Percentiles rank a stretch among this genome's conserved stretches.
phyloP scores from a whole-genome alignment of 2,329 filamentous ascomycete genomes.

The Xylariaceae sp. region DNA sequence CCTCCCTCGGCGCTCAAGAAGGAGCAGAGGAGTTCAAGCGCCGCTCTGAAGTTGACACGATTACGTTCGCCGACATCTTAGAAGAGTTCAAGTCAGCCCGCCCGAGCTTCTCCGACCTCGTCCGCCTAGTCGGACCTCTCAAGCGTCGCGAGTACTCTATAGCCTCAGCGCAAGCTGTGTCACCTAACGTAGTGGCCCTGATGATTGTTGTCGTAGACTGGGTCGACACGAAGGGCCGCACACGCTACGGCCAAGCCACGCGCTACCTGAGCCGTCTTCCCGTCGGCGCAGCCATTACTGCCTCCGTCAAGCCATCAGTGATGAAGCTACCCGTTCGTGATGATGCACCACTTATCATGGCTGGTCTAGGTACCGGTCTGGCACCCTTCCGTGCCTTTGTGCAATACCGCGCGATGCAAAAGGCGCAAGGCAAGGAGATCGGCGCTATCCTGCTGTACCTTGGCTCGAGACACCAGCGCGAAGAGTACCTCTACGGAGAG shows the following conservation, averaged over 20 bases:
- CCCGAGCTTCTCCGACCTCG: slow-evolving; percentile 82
- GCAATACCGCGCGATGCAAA: slow-evolving; percentile 96
- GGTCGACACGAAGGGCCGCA: slow-evolving; percentile 82
- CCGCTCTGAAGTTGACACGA: slow-evolving; percentile 82
- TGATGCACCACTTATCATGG: slow-evolving; percentile 96
- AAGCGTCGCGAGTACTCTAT: slow-evolving; percentile 99
- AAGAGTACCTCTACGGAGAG: slow-evolving; percentile 98
- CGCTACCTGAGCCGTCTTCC: slow-evolving; percentile 77
- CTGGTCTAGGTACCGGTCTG: slow-evolving; percentile 93
- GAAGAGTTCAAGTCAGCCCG: slow-evolving; percentile 87
- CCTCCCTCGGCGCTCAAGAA: slow-evolving; percentile 70
- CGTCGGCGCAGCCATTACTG: slow-evolving; percentile 75
- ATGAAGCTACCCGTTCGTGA: slow-evolving; percentile 94
- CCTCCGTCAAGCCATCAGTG: slow-evolving; percentile 93
- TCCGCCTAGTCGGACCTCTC: slow-evolving; percentile 81
- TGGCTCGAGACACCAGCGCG: slow-evolving; percentile 92
- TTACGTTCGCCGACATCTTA: slow-evolving; percentile 87
- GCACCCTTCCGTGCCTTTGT: slow-evolving; percentile 99
- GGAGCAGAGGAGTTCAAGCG: slow-evolving; percentile 89
- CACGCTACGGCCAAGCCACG: slow-evolving; percentile 89
- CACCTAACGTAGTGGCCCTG: slow-evolving; percentile 81
- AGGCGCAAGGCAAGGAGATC: slow-evolving; percentile 93
- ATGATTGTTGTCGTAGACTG: slow-evolving; percentile 98
- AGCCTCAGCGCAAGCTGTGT: slow-evolving; percentile 92
- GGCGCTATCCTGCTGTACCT: slow-evolving; percentile 93